Base-by-base conservation (phyloP, 306 rosid genomes). In the Ammopiptanthus mongolicus region DNA sequence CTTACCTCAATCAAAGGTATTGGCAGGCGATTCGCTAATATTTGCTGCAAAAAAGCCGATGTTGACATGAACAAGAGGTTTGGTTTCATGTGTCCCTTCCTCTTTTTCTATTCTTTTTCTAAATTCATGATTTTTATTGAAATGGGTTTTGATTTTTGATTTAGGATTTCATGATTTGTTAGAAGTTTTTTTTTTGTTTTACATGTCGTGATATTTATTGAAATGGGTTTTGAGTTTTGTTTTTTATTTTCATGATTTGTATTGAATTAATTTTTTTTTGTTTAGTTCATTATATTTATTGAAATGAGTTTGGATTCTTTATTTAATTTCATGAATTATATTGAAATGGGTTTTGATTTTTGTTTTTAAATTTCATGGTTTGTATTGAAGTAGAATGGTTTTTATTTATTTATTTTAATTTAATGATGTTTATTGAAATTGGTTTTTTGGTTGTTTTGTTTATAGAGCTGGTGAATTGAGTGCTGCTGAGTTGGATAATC, bases 1-100 rank as follows among this genome's bases (percentile, higher is more conserved):
- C 75, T 77, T 61, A 77, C 75, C 52, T 77, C 81, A 15, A 77
- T 77, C 81, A 77, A 77, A 44, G 81, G 81, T 77, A 68, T 77
- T 42, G 81, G 69, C 1, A 71, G 81, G 42, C 28, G 81, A 15
- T 67, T 77, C 19, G 76, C 76, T 17, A 77, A 78, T 44, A 59
- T 78, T 39, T 33, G 10, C 44, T 78, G 76, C 61, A 78, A 69
- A 75, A 78, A 78, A 62, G 81, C 81, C 14, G 81, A 78, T 59
- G 31, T 78, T 3, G 76, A 78, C 71, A 69, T 69, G 81, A 77
- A 58, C 81, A 77, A 77, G 42, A 68, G 81, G 81, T 77, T 47
- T 1, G 14, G 0, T 31, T 53, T 51, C 4, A 8, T 57, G 12
- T 1, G 1, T n/a, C 0, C 13, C 0, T 33, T 11, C 7, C 0